Percentiles rank a stretch among this genome's conserved stretches.
Evolutionary conservation across 179 eudicot species (phyloP).

Genomic region (Heliamphora pulchella): DNA sequence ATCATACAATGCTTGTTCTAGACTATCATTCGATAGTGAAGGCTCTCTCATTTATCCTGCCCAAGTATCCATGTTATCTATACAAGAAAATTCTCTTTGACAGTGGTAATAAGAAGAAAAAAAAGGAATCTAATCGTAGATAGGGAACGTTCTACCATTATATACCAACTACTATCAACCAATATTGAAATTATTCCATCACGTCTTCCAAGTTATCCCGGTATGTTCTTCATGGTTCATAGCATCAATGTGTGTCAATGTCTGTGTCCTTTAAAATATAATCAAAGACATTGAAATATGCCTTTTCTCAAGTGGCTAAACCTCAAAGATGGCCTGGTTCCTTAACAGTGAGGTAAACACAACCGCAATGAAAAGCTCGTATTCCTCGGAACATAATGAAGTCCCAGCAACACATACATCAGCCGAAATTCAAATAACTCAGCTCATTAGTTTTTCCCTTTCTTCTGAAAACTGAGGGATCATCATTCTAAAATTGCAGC

Average conservation of each 20-base stretch:
- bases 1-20: not conserved
- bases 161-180: not conserved
- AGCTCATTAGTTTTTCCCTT: not conserved
- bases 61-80: not conserved
- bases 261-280: not conserved
- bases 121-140: too few relatives aligned
- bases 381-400: not conserved
- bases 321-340: not conserved
- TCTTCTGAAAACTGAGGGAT: not conserved
- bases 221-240: slow-evolving; percentile 9
- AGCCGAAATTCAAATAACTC: not conserved
- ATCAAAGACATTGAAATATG: not conserved
- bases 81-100: too few relatives aligned
- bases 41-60: not conserved
- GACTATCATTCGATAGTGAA: not conserved
- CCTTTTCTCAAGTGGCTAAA: not conserved
- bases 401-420: not conserved
- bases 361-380: not conserved
- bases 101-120: too few relatives aligned
- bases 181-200: not conserved
- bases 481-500: not conserved
- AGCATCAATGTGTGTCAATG: not conserved
- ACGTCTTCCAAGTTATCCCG: not conserved
- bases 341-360: not conserved
- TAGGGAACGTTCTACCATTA: not conserved